A percentile compares a stretch with the other conserved stretches of the same genome.
Evolutionary conservation across 106 monocot species (phyloP).

Genomic region (Dactylorhiza incarnata): DNA sequence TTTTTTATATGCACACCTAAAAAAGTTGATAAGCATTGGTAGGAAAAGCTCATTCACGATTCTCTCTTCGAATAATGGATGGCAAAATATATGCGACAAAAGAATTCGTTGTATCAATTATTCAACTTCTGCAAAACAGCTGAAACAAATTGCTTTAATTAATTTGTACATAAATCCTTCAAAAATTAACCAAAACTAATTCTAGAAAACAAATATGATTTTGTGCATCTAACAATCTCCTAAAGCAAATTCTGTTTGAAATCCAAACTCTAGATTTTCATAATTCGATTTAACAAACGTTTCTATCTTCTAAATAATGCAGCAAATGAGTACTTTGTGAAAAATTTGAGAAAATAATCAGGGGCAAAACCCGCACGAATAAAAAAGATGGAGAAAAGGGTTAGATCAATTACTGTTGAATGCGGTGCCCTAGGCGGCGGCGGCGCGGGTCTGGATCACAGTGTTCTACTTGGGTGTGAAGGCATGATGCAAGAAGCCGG

Average conservation of each 20-base stretch:
- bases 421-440: constrained; percentile 57
- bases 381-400: neutral
- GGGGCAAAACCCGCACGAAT: neutral
- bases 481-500: constrained; percentile 35
- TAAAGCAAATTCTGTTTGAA: neutral
- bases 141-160: too few species aligned
- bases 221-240: neutral
- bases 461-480: constrained; percentile 83
- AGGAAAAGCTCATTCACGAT: too few species aligned
- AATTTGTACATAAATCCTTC: too few species aligned
- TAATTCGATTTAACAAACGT: neutral
- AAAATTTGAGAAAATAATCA: too few species aligned
- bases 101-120: too few species aligned
- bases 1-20: too few species aligned
- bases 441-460: constrained; percentile 76
- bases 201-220: neutral
- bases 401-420: constrained; percentile 35
- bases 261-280: neutral
- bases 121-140: too few species aligned
- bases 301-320: neutral
- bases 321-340: too few species aligned
- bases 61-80: too few species aligned
- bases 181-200: too few species aligned
- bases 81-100: too few species aligned
- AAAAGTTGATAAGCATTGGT: too few species aligned